A percentile compares a stretch with the other conserved stretches of the same genome.
phyloP scores from a whole-genome alignment of 345 rosid genomes.

The Moricandia moricandioides region DNA sequence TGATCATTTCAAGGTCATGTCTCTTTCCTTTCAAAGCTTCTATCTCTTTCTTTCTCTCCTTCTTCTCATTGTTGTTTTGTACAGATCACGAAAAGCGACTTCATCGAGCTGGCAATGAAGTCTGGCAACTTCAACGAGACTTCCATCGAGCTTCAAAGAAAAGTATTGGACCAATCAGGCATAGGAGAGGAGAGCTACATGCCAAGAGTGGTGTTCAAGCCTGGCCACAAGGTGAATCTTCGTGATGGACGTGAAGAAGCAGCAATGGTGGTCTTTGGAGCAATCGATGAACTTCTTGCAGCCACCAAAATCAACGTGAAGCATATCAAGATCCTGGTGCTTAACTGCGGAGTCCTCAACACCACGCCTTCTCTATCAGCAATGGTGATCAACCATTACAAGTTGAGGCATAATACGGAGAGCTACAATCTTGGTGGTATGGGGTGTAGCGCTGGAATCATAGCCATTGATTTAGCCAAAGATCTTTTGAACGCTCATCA shows the following conservation, averaged over 20 bases:
- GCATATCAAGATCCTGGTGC: conserved; percentile 55
- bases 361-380: conserved; percentile 68
- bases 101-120: conserved; percentile 49
- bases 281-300: conserved; percentile 52
- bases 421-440: conserved; percentile 81
- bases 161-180: conserved; percentile 53
- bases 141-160: conserved; percentile 52
- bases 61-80: conserved; percentile 16
- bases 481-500: conserved; percentile 56
- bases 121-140: conserved; percentile 57
- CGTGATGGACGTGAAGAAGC: conserved; percentile 71
- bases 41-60: not conserved
- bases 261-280: conserved; percentile 62
- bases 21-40: not conserved
- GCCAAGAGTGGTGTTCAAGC: conserved; percentile 52
- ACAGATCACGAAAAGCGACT: conserved; percentile 60
- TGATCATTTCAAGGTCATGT: conserved; percentile 57
- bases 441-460: conserved; percentile 78
- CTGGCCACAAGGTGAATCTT: conserved; percentile 40
- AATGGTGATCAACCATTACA: conserved; percentile 71
- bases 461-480: conserved; percentile 62
- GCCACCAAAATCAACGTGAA: conserved; percentile 49
- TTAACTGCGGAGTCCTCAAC: conserved; percentile 67
- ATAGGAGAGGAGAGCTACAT: conserved; percentile 72
- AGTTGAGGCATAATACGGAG: conserved; percentile 54